Percentiles rank a stretch among this genome's conserved stretches.
phyloP scores from a whole-genome alignment of 192 early-diverging fungal genomes.

The Rhizoclosmatium sp. region DNA sequence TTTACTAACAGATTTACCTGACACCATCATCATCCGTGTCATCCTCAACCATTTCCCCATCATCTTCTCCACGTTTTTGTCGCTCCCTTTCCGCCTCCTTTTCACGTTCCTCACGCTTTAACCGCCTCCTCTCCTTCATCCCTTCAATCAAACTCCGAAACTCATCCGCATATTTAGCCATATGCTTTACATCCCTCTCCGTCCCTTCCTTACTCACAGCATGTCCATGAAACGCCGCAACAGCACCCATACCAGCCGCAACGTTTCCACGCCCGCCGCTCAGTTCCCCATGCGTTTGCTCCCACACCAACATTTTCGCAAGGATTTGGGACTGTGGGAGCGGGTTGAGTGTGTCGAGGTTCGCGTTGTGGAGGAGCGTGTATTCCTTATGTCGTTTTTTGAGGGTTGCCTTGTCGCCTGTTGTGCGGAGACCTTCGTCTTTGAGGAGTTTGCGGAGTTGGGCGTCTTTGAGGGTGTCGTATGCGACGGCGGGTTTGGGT shows the following conservation, averaged over 20 bases:
- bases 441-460: conserved; percentile 24
- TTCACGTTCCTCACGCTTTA: no score
- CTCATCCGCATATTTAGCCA: not conserved
- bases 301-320: conserved; percentile 16
- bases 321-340: not conserved
- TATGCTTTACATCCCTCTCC: conserved; percentile 1
- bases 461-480: conserved; percentile 17
- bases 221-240: conserved; percentile 22
- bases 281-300: conserved; percentile 5
- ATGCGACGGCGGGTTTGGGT: conserved; percentile 28
- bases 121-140: conserved; percentile 1
- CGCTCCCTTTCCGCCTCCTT: no score
- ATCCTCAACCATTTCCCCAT: no score
- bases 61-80: no score
- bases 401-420: conserved; percentile 36
- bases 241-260: not conserved
- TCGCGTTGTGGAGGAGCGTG: conserved; percentile 27
- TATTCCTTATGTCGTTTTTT: conserved; percentile 32
- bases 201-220: conserved; percentile 4
- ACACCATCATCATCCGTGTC: no score
- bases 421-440: conserved; percentile 23
- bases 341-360: conserved; percentile 18
- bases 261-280: not conserved
- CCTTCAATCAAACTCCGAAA: conserved; percentile 17
- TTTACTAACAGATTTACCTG: no score